Evolutionary conservation across 805 yeast species (phyloP), one percentile per base, ranked within the genome.

Genomic region (Hanseniaspora meyeri): DNA sequence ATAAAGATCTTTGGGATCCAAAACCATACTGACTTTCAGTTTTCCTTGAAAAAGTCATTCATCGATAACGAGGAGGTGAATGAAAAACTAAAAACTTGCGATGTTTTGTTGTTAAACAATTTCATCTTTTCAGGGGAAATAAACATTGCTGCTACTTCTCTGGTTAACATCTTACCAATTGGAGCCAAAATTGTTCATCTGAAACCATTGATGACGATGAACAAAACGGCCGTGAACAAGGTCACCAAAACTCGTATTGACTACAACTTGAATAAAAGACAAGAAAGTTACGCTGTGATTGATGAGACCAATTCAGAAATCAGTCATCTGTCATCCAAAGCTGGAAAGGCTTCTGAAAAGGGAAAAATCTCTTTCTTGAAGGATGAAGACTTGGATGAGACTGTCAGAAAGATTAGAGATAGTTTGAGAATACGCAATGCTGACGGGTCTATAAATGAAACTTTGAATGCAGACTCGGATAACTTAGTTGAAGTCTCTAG

Each of bases 181-280:
- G 96, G 96, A 0, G 75, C 95, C 19, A 84, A 81, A 61, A 82
- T 90, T 54, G 82, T 90, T 39, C 83, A 91, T 62, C 74, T 90
- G 64, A 82, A 84, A 62, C 84, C 88, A 57, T 78, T 90, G 58
- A 85, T 87, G 39, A 86, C 91, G 2, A 83, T 83, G 2, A 81
- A 93, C 17, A 51, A 43, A 83, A 84, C 51, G 62, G 38, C 46
- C 6, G 32, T n/a, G 5, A n/a, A 6, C 9, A 51, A 38, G 29
- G 40, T 34, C n/a, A 37, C 43, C n/a, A 37, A 38, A 16, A 29
- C 42, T 19, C 51, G 34, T 9, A 39, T 53, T 14, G 36, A 46
- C 16, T 53, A 53, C 20, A 39, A 45, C 27, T 20, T 45, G 29
- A 51, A 40, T 31, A 42, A 32, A 9, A 50, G 31, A 10, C 19